Evolutionary conservation across 257 asterid species (phyloP), one percentile per base, ranked within the genome.

Genomic region (Solanum pinnatisectum): DNA sequence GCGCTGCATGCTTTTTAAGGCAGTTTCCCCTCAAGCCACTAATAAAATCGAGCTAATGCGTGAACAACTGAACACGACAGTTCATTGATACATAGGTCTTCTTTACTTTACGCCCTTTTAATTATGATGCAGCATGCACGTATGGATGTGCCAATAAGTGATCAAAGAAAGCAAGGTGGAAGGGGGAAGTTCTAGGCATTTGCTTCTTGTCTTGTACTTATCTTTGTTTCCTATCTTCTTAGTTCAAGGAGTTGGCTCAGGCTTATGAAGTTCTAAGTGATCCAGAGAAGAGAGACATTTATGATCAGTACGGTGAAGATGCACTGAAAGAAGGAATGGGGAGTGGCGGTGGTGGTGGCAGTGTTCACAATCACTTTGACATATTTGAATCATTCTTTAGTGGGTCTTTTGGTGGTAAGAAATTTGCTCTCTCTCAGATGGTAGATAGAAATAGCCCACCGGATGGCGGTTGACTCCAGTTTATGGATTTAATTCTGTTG

Each of bases 231-330:
- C 76, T 83, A 36, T 76, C 16, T 74, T 68, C 27, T 65, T 92
- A 94, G 94, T 94, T 94, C 91, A 92, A 92, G 87, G 96, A 93
- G 91, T 44, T 93, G 83, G 91, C 90, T 72, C 94, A 94, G 60
- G 95, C 96, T 35, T 94, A 92, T 87, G 96, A 92, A 88, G 93
- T 91, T 67, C 89, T 92, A 77, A 89, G 89, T 87, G 93, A 92
- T 89, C 95, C 92, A 7, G 91, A 88, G 85, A 92, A 92, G 92
- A 89, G 95, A 68, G 91, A 89, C 76, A 72, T 88, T 36, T 94
- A 94, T 74, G 95, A 93, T 87, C 87, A 91, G 67, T 91, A 89
- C 46, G 95, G 95, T 84, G 95, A 94, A 89, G 94, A 94, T 90
- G 95, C 90, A 32, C 92, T 94, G 40, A 92, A 91, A 89, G 94